phyloP scores from a whole-genome alignment of 2,329 filamentous ascomycete species.

The Stemphylium lycopersici region DNA sequence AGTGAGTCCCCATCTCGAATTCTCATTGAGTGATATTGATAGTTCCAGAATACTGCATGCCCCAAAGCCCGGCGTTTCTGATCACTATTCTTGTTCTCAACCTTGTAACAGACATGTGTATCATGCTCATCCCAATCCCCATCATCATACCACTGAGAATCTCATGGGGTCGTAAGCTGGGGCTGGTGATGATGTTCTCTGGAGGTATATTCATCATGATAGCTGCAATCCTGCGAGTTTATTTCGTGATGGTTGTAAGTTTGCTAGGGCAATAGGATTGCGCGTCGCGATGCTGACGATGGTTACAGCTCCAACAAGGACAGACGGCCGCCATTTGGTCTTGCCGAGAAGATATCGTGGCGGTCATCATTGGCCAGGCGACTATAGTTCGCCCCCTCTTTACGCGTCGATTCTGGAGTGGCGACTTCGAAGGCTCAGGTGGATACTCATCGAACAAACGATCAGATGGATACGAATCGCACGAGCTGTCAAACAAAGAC shows the following conservation, averaged over 20 bases:
- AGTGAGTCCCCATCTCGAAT: slow-evolving; percentile 27
- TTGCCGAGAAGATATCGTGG: slow-evolving; percentile 49
- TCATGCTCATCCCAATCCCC: slow-evolving; percentile 47
- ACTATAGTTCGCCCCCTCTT: slow-evolving; percentile 44
- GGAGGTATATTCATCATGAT: slow-evolving; percentile 46
- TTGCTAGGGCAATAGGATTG: neutral
- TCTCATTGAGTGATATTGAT: neutral
- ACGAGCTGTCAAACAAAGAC: slow-evolving; percentile 8
- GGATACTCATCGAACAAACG: slow-evolving; percentile 9
- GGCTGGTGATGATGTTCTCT: slow-evolving; percentile 43
- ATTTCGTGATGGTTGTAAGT: slow-evolving; percentile 40
- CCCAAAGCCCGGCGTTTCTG: slow-evolving; percentile 44
- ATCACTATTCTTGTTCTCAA: slow-evolving; percentile 45
- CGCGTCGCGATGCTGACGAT: neutral
- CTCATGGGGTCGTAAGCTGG: slow-evolving; percentile 37
- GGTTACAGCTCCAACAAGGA: slow-evolving; percentile 15
- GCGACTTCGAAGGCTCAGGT: neutral
- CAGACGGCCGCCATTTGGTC: slow-evolving; percentile 47
- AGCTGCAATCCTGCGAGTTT: slow-evolving; percentile 32
- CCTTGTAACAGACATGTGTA: slow-evolving; percentile 44
- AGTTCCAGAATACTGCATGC: slow-evolving; percentile 32
- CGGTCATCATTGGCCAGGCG: slow-evolving; percentile 47
- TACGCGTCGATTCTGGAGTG: slow-evolving; percentile 19
- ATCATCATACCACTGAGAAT: slow-evolving; percentile 39
- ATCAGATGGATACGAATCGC: slow-evolving; percentile 8